Base-by-base conservation (phyloP, 2,329 filamentous ascomycete species). In the Exserohilum rostratum region DNA sequence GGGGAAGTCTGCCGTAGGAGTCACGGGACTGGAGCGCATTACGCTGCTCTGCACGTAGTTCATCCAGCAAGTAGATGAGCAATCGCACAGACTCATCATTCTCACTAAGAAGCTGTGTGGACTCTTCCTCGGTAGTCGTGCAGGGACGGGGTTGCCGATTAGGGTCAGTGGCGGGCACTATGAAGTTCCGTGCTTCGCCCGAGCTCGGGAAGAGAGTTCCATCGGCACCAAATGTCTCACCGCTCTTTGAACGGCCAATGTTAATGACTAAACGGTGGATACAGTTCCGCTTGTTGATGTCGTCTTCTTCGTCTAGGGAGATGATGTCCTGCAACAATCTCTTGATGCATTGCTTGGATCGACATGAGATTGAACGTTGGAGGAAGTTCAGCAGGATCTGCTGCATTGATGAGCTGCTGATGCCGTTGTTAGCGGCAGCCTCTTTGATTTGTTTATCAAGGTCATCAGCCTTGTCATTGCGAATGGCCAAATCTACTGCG, bases 201-300 rank as follows among this genome's bases (percentile, higher is more conserved):
- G 80, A 75, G 39, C 77, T 77, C 50, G 80, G 76, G 3, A 79
- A 69, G 77, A 76, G 82, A 33, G 84, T 77, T 17, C 83, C 82
- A 0, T 85, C 84, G n/a, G 60, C 70, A 45, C 62, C 70, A 39
- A 62, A 67, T 43, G 78, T 77, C 31, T 81, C 80, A 7, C 82
- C 82, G 12, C 83, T 81, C 64, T 87, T 84, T 11, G 88, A 87
- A 44, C 93, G 87, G 15, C 93, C 93, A 65, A 97, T 96, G 17
- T 93, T 88, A 55, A 98, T 96, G 37, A 99, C 89, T 2, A 98
- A 81, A 7, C 95, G 88, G 73, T 99, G 95, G 44, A 99, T 86
- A 72, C 91, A 95, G 72, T 97, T 99, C 11, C 95, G 88, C 66
- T 89, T 88, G 76, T 98, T 96, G 70, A 99, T 91, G 69, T 98